phyloP scores from a whole-genome alignment of 108 stramenopile species.

The Nitzschia sp. region DNA sequence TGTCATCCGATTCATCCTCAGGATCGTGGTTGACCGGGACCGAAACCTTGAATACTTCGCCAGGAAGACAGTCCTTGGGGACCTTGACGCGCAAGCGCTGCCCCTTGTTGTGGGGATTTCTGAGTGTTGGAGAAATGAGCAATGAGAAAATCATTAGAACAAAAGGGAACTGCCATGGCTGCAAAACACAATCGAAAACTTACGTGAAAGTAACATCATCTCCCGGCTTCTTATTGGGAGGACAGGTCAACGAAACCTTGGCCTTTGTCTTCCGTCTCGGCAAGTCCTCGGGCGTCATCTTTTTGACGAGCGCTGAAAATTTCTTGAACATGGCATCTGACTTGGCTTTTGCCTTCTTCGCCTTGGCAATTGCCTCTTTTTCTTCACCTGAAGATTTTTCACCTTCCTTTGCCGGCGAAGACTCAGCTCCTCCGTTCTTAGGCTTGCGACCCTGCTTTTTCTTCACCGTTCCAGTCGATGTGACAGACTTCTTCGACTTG shows the following conservation, averaged over 20 bases:
- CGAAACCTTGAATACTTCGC: slow-evolving; percentile 69
- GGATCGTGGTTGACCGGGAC: slow-evolving; percentile 52
- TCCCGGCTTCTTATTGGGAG: slow-evolving; percentile 65
- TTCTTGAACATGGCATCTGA: slow-evolving; percentile 35
- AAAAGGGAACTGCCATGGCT: not conserved
- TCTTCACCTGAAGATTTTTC: slow-evolving; percentile 9
- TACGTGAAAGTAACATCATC: slow-evolving; percentile 74
- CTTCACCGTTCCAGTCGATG: slow-evolving; percentile 11
- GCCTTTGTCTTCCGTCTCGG: slow-evolving; percentile 59
- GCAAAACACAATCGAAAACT: slow-evolving; percentile 16
- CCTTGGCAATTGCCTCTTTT: slow-evolving; percentile 17
- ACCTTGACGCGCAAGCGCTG: slow-evolving; percentile 80
- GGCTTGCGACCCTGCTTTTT: slow-evolving; percentile 12
- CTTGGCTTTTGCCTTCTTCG: slow-evolving; percentile 35
- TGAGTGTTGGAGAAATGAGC: slow-evolving; percentile 29
- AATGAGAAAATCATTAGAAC: slow-evolving; percentile 4
- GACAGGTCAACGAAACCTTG: slow-evolving; percentile 65
- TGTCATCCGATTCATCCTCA: slow-evolving; percentile 34
- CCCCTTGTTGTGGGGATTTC: slow-evolving; percentile 76
- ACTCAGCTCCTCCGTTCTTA: slow-evolving; percentile 15
- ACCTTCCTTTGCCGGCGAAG: slow-evolving; percentile 8
- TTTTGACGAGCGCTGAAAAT: slow-evolving; percentile 58
- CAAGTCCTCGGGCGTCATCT: slow-evolving; percentile 62
- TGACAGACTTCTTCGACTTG: slow-evolving; percentile 25
- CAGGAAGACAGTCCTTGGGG: slow-evolving; percentile 63